Percentiles rank a stretch among this genome's conserved stretches.
These are phyloP conservation scores for Spathaspora gorwiae DNA, from an alignment of 805 yeast genomes.

Conservation along the genomic window DNA sequence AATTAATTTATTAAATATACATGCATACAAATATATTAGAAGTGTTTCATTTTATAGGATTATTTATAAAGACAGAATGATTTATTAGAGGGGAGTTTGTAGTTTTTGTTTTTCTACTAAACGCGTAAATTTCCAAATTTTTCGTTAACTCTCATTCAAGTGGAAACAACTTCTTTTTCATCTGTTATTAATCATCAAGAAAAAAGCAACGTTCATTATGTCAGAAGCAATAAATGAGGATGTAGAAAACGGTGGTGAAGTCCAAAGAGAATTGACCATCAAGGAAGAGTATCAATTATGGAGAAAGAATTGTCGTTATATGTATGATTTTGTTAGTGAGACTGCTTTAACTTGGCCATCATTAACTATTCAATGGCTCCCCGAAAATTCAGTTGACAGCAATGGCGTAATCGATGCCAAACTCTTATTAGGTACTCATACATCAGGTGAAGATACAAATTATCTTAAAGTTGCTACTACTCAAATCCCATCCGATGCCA, in stretches of 20 bases:
- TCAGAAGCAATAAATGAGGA: slow-evolving; percentile 1
- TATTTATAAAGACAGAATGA: too few species aligned
- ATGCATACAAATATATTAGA: neutral
- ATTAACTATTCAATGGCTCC: slow-evolving; percentile 73
- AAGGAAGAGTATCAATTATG: slow-evolving; percentile 71
- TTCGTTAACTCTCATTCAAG: too few species aligned
- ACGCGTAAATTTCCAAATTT: too few species aligned
- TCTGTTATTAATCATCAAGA: too few species aligned
- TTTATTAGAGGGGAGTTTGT: too few species aligned
- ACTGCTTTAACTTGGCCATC: slow-evolving; percentile 83
- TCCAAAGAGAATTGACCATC: slow-evolving; percentile 40
- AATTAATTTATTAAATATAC: neutral
- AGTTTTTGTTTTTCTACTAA: too few species aligned
- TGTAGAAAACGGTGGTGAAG: slow-evolving; percentile 3
- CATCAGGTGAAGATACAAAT: slow-evolving; percentile 64
- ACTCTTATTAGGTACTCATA: slow-evolving; percentile 66
- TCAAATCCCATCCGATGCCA: slow-evolving; percentile 32
- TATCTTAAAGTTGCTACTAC: slow-evolving; percentile 63
- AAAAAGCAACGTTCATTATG: neutral
- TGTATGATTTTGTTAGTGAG: slow-evolving; percentile 81
- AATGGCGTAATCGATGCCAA: slow-evolving; percentile 41
- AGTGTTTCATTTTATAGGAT: neutral
- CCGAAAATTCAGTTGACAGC: slow-evolving; percentile 25
- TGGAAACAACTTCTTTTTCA: too few species aligned
- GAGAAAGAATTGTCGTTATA: slow-evolving; percentile 74